These are phyloP conservation scores for Fusarium sp. DNA, from an alignment of 2,329 filamentous ascomycete genomes.

Conservation along the genomic window DNA sequence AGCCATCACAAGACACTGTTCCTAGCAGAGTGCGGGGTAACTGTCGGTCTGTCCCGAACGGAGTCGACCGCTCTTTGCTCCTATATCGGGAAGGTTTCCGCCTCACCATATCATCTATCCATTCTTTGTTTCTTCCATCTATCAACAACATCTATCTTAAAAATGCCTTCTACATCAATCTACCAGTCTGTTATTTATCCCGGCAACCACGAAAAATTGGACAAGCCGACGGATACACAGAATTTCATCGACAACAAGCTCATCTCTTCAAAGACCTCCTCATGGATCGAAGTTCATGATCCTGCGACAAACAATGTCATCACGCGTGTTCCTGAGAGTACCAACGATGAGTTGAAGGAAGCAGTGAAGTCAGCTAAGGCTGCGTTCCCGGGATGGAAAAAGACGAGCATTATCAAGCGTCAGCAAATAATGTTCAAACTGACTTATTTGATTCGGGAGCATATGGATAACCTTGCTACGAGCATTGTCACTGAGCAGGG, in stretches of 20 bases:
- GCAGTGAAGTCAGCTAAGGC: constrained; percentile 76
- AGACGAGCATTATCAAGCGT: constrained; percentile 72
- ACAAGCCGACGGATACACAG: constrained; percentile 65
- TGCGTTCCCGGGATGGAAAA: constrained; percentile 76
- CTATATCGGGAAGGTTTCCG: constrained; percentile 30
- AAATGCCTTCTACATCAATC: constrained; percentile 34
- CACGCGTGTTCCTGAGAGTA: constrained; percentile 80
- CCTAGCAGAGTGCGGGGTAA: constrained; percentile 29
- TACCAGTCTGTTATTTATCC: constrained; percentile 38
- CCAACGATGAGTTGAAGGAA: constrained; percentile 74
- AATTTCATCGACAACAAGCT: constrained; percentile 82
- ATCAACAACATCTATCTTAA: background rate
- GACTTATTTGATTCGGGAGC: constrained; percentile 76
- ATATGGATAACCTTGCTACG: constrained; percentile 81
- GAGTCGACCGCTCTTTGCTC: constrained; percentile 27
- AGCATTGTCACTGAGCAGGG: constrained; percentile 83
- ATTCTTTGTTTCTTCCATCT: background rate
- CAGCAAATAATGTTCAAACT: constrained; percentile 86
- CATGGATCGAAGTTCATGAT: constrained; percentile 80
- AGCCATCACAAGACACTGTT: constrained; percentile 23
- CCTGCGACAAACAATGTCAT: constrained; percentile 84
- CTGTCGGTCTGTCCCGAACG: constrained; percentile 30
- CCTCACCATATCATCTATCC: constrained; percentile 1
- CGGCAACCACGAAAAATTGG: constrained; percentile 41
- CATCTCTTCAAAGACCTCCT: constrained; percentile 67